phyloP scores from a whole-genome alignment of 441 rosid species.

The Theobroma grandiflorum region DNA sequence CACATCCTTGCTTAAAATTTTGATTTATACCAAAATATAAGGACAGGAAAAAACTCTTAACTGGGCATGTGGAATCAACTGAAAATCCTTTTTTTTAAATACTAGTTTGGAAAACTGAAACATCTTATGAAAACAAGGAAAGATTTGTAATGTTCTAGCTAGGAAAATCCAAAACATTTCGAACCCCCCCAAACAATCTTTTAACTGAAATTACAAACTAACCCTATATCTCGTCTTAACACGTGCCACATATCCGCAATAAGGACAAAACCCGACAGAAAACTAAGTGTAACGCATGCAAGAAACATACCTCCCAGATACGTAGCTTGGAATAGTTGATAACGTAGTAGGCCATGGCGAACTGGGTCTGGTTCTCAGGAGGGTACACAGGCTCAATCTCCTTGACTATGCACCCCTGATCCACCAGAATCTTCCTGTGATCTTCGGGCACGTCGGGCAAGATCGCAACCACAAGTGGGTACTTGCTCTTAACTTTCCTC shows the following conservation, averaged over 20 bases:
- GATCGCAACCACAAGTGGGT: slow-evolving; percentile 81
- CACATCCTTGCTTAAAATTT: too few species aligned
- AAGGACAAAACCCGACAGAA: not conserved
- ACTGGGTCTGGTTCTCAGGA: slow-evolving; percentile 79
- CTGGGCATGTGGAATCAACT: too few species aligned
- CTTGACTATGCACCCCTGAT: slow-evolving; percentile 74
- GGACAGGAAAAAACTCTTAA: not conserved
- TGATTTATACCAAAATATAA: too few species aligned
- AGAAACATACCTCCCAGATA: slow-evolving; percentile 76
- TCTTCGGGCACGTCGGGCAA: slow-evolving; percentile 85
- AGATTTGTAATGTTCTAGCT: not conserved
- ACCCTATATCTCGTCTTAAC: not conserved
- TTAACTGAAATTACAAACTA: not conserved
- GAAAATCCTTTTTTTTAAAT: not conserved
- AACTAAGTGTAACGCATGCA: not conserved
- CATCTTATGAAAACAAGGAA: not conserved
- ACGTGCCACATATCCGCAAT: not conserved
- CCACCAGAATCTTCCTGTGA: slow-evolving; percentile 53
- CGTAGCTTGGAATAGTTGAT: slow-evolving; percentile 95
- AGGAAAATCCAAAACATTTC: not conserved
- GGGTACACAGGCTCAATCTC: slow-evolving; percentile 82
- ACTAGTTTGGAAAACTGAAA: not conserved
- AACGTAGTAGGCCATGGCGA: slow-evolving; percentile 89
- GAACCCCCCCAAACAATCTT: not conserved
- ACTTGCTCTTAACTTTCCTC: slow-evolving; percentile 64